Percentiles rank a stretch among this genome's conserved stretches.
Evolutionary conservation across 2,329 filamentous ascomycete species (phyloP).

Genomic region (Nemania bipapillata): DNA sequence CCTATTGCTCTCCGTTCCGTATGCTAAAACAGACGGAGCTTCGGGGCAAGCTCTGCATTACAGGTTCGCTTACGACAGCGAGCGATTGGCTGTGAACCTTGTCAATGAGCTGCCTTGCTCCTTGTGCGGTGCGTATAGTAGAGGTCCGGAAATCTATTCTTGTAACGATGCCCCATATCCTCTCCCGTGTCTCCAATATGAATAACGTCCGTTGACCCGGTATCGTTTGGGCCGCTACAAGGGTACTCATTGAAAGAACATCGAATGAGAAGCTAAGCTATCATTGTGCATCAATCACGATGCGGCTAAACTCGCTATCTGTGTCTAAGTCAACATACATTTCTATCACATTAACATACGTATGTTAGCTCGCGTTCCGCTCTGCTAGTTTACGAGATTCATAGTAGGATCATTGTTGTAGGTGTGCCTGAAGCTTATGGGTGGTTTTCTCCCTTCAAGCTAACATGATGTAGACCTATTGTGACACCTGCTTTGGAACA

Average conservation of each 20-base stretch:
- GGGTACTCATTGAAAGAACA: conserved; percentile 33
- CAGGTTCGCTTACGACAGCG: conserved; percentile 28
- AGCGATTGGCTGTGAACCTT: conserved; percentile 12
- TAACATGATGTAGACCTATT: no score
- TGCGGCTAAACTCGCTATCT: no score
- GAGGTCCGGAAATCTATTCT: conserved; percentile 30
- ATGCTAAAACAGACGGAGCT: conserved; percentile 27
- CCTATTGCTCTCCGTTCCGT: conserved; percentile 17
- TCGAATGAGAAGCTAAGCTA: conserved; percentile 37
- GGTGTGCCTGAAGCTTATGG: no score
- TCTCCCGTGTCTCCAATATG: conserved; percentile 34
- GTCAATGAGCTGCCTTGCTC: conserved; percentile 7
- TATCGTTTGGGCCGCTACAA: conserved; percentile 25
- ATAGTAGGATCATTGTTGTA: no score
- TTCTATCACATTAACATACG: no score
- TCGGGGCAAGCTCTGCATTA: conserved; percentile 33
- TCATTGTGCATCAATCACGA: conserved; percentile 31
- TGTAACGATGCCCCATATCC: conserved; percentile 27
- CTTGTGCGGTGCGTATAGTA: conserved; percentile 31
- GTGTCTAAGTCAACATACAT: no score
- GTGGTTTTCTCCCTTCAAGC: no score
- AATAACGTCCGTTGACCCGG: conserved; percentile 33
- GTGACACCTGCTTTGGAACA: no score
- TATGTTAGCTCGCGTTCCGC: no score
- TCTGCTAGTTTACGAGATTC: no score